Evolutionary conservation across 495 filamentous ascomycete genomes (phyloP).

Genomic region (Jackrogersella multiformis): DNA sequence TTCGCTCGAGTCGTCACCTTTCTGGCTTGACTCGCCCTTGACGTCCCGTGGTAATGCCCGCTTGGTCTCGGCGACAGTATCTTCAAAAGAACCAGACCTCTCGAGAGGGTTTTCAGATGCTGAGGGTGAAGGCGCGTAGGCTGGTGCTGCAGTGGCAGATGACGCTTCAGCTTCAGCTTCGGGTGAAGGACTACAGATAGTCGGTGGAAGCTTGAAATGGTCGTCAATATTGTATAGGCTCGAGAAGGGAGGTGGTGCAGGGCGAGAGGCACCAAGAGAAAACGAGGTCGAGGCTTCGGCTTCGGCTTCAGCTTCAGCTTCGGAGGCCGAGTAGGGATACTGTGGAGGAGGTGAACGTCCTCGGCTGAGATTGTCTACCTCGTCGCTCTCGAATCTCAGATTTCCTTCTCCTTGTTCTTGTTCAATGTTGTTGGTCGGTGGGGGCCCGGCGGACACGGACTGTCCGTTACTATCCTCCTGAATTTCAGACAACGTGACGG

Average conservation of each 20-base stretch:
- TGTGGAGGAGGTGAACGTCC: conserved; percentile 67
- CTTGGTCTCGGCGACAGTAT: conserved; percentile 81
- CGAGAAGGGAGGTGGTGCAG: conserved; percentile 56
- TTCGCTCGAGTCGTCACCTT: conserved; percentile 81
- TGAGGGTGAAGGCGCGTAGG: conserved; percentile 62
- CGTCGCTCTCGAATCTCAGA: conserved; percentile 50
- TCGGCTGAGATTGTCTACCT: conserved; percentile 52
- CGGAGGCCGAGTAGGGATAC: conserved; percentile 63
- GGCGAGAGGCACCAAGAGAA: conserved; percentile 32
- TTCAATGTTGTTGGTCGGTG: conserved; percentile 45
- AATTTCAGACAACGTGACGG: conserved; percentile 76
- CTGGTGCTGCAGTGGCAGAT: conserved; percentile 66
- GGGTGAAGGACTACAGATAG: conserved; percentile 61
- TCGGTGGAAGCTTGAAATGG: conserved; percentile 48
- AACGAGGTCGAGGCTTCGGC: conserved; percentile 66
- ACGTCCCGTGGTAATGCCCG: conserved; percentile 79
- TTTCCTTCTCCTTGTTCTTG: conserved; percentile 36
- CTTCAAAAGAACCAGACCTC: conserved; percentile 52
- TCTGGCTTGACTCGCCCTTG: conserved; percentile 72
- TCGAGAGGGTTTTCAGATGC: conserved; percentile 53
- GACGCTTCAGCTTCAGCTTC: conserved; percentile 62
- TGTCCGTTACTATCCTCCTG: conserved; percentile 69
- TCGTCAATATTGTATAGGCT: conserved; percentile 57
- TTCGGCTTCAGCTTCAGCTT: conserved; percentile 72
- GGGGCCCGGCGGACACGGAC: conserved; percentile 69